These are phyloP conservation scores for Colletotrichum orbiculare DNA, from an alignment of 2,329 filamentous ascomycete species.

Conservation along the genomic window DNA sequence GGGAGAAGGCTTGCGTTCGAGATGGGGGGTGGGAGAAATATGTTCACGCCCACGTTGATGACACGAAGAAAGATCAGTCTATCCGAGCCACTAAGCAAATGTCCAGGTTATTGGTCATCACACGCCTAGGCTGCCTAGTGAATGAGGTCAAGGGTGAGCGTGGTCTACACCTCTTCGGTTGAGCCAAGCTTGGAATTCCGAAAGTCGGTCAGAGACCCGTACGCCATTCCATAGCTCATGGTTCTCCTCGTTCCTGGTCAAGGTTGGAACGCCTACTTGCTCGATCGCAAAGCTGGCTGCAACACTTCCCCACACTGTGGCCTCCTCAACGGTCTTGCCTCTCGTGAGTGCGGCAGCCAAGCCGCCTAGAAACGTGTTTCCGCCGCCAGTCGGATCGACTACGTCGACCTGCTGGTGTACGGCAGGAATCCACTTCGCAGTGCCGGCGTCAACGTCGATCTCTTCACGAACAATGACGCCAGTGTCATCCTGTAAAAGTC, in stretches of 20 bases:
- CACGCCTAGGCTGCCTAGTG: too few species aligned
- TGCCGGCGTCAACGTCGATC: conserved; percentile 71
- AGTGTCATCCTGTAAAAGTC: conserved; percentile 64
- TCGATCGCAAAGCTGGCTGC: conserved; percentile 95
- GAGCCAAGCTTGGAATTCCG: conserved; percentile 59
- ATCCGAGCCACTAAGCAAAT: too few species aligned
- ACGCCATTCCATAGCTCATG: conserved; percentile 72
- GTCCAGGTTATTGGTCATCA: too few species aligned
- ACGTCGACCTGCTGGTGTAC: conserved; percentile 73
- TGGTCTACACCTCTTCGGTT: too few species aligned
- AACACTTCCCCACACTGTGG: conserved; percentile 81
- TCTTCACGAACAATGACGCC: conserved; percentile 67
- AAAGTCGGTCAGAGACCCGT: conserved; percentile 62
- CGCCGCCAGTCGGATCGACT: conserved; percentile 93
- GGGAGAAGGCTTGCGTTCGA: conserved; percentile 11
- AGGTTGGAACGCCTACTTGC: conserved; percentile 83
- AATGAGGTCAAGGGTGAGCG: too few species aligned
- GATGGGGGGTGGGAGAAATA: not conserved
- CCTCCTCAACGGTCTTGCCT: conserved; percentile 72
- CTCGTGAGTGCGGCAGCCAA: conserved; percentile 68
- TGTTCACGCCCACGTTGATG: too few species aligned
- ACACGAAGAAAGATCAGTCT: too few species aligned
- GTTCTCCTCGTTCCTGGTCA: conserved; percentile 58
- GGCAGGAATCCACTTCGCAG: conserved; percentile 81
- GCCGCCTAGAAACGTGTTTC: conserved; percentile 86